Evolutionary conservation across 1,284 basidiomycete genomes (phyloP), one percentile per base, ranked within the genome.

Genomic region (Chondrostereum purpureum): DNA sequence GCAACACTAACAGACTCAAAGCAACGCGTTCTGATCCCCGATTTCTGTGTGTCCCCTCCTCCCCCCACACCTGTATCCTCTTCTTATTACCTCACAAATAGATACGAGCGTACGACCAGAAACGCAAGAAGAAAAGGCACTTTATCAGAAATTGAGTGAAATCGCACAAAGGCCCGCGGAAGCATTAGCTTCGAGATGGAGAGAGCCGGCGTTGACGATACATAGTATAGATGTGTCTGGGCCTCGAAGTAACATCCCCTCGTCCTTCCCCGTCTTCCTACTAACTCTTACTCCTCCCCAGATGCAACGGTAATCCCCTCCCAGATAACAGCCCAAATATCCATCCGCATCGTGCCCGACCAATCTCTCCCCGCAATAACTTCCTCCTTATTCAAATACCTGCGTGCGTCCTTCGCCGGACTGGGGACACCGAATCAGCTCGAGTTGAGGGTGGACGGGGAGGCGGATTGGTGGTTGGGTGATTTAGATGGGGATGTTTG

Each of bases 391-490:
- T 71, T 77, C 31, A 58, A 69, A 1, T 78, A 86, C 58, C 68
- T 97, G 3, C 55, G 70, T 14, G 54, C 58, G 0, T 76, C 78
- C 1, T 98, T 96, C 60, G 58, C 67, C 14, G 59, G 53, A 3
- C 67, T 93, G 6, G 59, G 70, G 18, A 88, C 86, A 0, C 77
- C 83, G 1, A 95, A 95, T 60, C 63, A 63, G 27, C 67, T 93
- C n/a, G 68, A 81, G 87, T 72, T 94, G 41, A 72, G 69, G 20
- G 80, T 97, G 41, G 83, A 88, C 39, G 88, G 92, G 52, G 84
- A 79, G 1, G 93, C 92, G 0, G 87, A 93, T 57, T 99, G 94
- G 93, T 99, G 95, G 95, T 72, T 97, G 1, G 92, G 93, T 0
- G 80, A 87, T 40, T 73, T 92, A 20, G 78, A 90, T 42, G 84